Evolutionary conservation across 1,284 basidiomycete genomes (phyloP), one percentile per base, ranked within the genome.

Genomic region (Rhizoctonia solani): DNA sequence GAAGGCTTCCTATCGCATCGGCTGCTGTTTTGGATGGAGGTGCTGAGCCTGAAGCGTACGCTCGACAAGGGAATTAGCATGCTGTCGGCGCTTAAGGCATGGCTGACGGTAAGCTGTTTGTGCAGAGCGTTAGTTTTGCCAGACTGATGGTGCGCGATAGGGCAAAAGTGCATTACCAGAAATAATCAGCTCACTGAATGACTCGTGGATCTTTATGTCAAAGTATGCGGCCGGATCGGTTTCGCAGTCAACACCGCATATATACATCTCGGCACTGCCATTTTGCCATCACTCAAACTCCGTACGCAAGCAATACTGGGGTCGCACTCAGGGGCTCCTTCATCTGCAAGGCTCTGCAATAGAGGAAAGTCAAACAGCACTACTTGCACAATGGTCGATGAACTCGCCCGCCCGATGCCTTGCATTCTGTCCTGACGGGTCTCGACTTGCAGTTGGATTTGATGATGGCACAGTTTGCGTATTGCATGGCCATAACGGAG

Each of bases 21-120:
- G 13, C 29, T 58, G 4, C n/a, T 58, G 32, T 58, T 58, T 19
- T 58, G 55, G 55, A 32, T 58, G 42, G 55, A 58, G 25, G 55
- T 58, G n/a, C n/a, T n/a, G n/a, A n/a, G n/a, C n/a, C n/a, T n/a
- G n/a, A n/a, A n/a, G n/a, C n/a, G n/a, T n/a, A n/a, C n/a, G n/a
- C n/a, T n/a, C n/a, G n/a, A n/a, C n/a, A n/a, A n/a, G n/a, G n/a
- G n/a, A n/a, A n/a, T n/a, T n/a, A n/a, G n/a, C n/a, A n/a, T n/a
- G n/a, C n/a, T n/a, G n/a, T n/a, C n/a, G n/a, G n/a, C n/a, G n/a
- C 13, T 58, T 25, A 58, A 58, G 16, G 25, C 47, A 3, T 46
- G 34, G 34, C 14, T 27, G 1, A n/a, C n/a, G 13, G 27, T 47
- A 30, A 34, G 16, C 14, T 14, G 19, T n/a, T 39, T 19, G 14